These are phyloP conservation scores for Gamsiella multidivaricata DNA, from an alignment of 192 early-diverging fungal species.

Conservation along the genomic window DNA sequence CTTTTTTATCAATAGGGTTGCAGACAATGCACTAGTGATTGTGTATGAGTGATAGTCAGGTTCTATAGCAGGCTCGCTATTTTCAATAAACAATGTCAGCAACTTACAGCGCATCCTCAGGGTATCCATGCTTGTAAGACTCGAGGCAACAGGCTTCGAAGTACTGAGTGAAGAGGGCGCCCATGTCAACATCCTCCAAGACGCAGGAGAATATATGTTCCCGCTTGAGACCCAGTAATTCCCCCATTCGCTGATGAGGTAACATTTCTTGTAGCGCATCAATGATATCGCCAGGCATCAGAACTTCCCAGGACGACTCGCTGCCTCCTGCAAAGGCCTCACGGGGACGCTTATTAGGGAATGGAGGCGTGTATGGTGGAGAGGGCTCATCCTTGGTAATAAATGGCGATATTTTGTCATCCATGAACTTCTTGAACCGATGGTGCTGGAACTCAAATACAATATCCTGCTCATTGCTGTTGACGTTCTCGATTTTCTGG, in stretches of 20 bases:
- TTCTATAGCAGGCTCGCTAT: slow-evolving; percentile 14
- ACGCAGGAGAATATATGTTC: slow-evolving; percentile 33
- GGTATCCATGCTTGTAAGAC: slow-evolving; percentile 35
- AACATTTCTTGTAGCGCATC: slow-evolving; percentile 38
- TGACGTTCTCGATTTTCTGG: slow-evolving; percentile 23
- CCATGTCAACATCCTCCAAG: slow-evolving; percentile 33
- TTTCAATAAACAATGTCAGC: slow-evolving; percentile 16
- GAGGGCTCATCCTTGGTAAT: slow-evolving; percentile 30
- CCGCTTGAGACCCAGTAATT: slow-evolving; percentile 25
- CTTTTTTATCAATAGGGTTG: slow-evolving; percentile 40
- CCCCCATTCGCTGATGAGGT: slow-evolving; percentile 33
- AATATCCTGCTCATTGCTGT: slow-evolving; percentile 31
- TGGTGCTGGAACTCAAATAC: slow-evolving; percentile 35
- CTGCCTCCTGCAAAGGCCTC: slow-evolving; percentile 37
- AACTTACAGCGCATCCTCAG: slow-evolving; percentile 51
- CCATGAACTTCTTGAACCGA: slow-evolving; percentile 25
- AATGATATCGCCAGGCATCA: slow-evolving; percentile 36
- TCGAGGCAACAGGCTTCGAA: slow-evolving; percentile 33
- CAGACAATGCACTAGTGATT: slow-evolving; percentile 26
- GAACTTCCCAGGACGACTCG: slow-evolving; percentile 44
- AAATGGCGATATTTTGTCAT: slow-evolving; percentile 34
- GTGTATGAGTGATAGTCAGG: slow-evolving; percentile 7
- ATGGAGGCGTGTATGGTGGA: slow-evolving; percentile 36
- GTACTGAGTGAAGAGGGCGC: slow-evolving; percentile 32
- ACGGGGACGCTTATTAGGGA: slow-evolving; percentile 30